phyloP scores from a whole-genome alignment of 2,329 filamentous ascomycete species.

The Epichloe sibirici region DNA sequence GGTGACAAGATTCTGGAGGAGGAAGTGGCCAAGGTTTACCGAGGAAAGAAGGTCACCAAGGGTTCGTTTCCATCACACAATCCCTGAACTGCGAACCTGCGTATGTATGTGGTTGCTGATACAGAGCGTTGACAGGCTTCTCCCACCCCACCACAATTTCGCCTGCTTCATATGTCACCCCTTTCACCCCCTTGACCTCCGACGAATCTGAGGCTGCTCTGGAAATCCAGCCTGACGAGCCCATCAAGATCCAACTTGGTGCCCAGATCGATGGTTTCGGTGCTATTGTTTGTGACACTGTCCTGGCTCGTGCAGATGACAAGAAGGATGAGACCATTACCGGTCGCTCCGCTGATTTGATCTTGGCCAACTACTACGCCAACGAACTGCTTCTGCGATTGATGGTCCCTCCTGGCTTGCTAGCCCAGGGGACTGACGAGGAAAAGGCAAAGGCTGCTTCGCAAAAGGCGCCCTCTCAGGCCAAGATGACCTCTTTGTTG shows the following conservation, averaged over 20 bases:
- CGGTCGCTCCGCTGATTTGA: constrained; percentile 71
- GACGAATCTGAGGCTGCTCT: constrained; percentile 74
- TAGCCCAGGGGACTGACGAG: constrained; percentile 76
- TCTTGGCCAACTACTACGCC: constrained; percentile 85
- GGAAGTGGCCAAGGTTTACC: constrained; percentile 91
- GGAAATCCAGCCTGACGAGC: constrained; percentile 72
- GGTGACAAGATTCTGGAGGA: constrained; percentile 92
- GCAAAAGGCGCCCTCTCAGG: constrained; percentile 72
- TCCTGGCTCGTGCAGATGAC: constrained; percentile 56
- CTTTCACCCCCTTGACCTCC: constrained; percentile 83
- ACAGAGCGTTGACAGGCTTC: constrained; percentile 46
- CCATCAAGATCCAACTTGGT: constrained; percentile 96
- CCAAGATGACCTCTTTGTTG: constrained; percentile 73
- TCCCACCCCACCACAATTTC: constrained; percentile 92
- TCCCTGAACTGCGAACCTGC: background rate
- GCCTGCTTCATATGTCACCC: constrained; percentile 85
- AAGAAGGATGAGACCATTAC: constrained; percentile 52
- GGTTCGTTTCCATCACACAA: constrained; percentile 38
- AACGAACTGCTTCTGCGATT: constrained; percentile 89
- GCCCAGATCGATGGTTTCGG: constrained; percentile 97
- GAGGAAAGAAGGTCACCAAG: constrained; percentile 94
- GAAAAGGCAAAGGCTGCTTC: constrained; percentile 86
- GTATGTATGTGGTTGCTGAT: constrained; percentile 2
- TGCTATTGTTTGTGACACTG: constrained; percentile 88
- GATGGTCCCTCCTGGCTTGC: constrained; percentile 79